Evolutionary conservation across 2,329 filamentous ascomycete species (phyloP), one percentile per base, ranked within the genome.

Genomic region (Talaromyces sp.): DNA sequence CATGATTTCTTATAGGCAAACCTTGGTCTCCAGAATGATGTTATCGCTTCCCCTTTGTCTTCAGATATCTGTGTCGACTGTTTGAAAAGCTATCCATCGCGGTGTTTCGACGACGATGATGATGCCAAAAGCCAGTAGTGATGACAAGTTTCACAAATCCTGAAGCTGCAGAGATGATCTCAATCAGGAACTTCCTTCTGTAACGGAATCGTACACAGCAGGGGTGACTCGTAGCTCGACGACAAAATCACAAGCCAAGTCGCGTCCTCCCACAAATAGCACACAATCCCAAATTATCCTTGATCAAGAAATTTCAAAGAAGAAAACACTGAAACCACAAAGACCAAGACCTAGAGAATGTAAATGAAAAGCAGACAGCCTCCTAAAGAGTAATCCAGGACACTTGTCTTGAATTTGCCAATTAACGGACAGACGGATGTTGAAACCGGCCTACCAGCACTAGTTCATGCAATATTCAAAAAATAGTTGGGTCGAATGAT

Each of bases 31-130:
- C 15, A 41, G 5, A 43, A 48, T 13, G 31, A 17, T 17, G 39
- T 33, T 41, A 55, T 39, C 56, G 46, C 36, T 45, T 22, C 37
- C 43, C 46, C 35, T 31, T 48, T 40, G 35, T 33, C 17, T 56
- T 15, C 21, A 10, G 21, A 33, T 56, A 31, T 33, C 43, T 17
- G 45, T 40, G 19, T 52, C 5, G 33, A 52, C 35, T 37, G 33
- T 25, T 25, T 17, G 15, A 19, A 35, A n/a, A 48, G 45, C 28
- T 17, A 35, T 48, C 45, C 45, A 48, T 48, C 28, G 28, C 45
- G 28, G n/a, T 21, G 17, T 28, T 28, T 3, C n/a, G n/a, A n/a
- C n/a, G 43, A 19, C 45, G 28, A 48, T 33, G n/a, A 33, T 17
- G 2, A 33, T 48, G 45, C 15, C 28, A 48, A 35, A 28, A 33